phyloP scores from a whole-genome alignment of 768 basidiomycete genomes.

The Cystofilobasidium macerans region DNA sequence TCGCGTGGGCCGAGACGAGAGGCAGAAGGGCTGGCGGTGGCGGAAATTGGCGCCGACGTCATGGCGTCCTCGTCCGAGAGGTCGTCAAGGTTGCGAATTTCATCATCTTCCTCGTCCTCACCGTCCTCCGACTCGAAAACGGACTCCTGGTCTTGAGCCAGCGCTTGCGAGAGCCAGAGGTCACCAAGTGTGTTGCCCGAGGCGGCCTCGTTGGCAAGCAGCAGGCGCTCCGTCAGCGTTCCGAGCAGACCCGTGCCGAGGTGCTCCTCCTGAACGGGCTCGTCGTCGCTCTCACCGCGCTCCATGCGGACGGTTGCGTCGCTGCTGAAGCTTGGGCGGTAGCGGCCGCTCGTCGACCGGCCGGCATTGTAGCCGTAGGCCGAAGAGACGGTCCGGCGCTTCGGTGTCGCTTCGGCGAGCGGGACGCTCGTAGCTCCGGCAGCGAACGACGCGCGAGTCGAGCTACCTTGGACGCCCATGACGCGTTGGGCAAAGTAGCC shows the following conservation, averaged over 20 bases:
- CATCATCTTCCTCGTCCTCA: conserved; percentile 53
- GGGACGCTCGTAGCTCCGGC: not conserved
- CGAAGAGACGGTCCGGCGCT: conserved; percentile 11
- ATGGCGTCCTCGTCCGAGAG: conserved; percentile 36
- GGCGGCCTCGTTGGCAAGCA: conserved; percentile 88
- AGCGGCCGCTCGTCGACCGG: not conserved
- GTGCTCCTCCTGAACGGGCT: conserved; percentile 35
- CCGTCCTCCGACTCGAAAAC: conserved; percentile 51
- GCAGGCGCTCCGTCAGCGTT: conserved; percentile 64
- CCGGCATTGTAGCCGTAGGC: conserved; percentile 28
- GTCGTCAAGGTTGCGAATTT: conserved; percentile 36
- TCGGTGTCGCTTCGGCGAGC: not conserved
- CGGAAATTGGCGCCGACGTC: not conserved
- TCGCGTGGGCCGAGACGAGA: not conserved
- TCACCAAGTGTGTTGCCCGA: conserved; percentile 82
- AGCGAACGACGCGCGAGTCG: conserved; percentile 5
- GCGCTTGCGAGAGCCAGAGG: conserved; percentile 93
- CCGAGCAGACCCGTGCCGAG: conserved; percentile 43
- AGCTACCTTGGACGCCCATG: conserved; percentile 10
- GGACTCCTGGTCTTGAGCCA: conserved; percentile 63
- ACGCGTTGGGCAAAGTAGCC: conserved; percentile 30
- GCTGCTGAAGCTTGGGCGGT: conserved; percentile 14
- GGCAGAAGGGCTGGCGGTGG: not conserved
- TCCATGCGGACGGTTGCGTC: conserved; percentile 28
- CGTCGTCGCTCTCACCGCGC: conserved; percentile 31